A percentile compares a stretch with the other conserved stretches of the same genome.
phyloP scores from a whole-genome alignment of 1,284 basidiomycete genomes.

The Trametes versicolor region DNA sequence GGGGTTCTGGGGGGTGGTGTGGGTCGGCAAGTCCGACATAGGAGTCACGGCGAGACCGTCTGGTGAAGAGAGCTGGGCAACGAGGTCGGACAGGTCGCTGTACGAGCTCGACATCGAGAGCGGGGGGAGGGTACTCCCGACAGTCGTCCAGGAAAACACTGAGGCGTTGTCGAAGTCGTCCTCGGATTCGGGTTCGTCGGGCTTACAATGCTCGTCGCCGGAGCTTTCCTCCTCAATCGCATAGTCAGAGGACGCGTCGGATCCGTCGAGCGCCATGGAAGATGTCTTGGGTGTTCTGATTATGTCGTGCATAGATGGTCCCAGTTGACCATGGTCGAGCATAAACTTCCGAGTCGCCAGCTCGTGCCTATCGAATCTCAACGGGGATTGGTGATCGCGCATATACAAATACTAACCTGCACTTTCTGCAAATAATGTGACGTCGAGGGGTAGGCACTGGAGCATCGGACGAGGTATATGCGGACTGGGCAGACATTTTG shows the following conservation, averaged over 20 bases:
- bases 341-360: slow-evolving; percentile 91
- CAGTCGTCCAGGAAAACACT: slow-evolving; percentile 13
- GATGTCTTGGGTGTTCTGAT: slow-evolving; percentile 33
- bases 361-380: slow-evolving; percentile 65
- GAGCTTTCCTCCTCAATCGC: slow-evolving; percentile 52
- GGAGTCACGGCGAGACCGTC: slow-evolving; percentile 46
- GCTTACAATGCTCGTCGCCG: slow-evolving; percentile 35
- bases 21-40: slow-evolving; percentile 33
- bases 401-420: slow-evolving; percentile 61
- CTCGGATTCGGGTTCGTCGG: slow-evolving; percentile 51
- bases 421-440: slow-evolving; percentile 91
- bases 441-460: slow-evolving; percentile 71
- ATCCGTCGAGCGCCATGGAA: slow-evolving; percentile 38
- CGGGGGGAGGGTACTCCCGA: neutral
- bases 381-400: neutral
- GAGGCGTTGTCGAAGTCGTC: slow-evolving; percentile 31
- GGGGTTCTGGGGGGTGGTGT: slow-evolving; percentile 23
- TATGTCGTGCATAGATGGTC: slow-evolving; percentile 41
- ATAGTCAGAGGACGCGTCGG: slow-evolving; percentile 54
- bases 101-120: slow-evolving; percentile 34
- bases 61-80: slow-evolving; percentile 55
- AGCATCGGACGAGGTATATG: slow-evolving; percentile 71
- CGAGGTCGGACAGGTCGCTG: slow-evolving; percentile 54
- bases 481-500: slow-evolving; percentile 81
- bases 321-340: slow-evolving; percentile 87